These are phyloP conservation scores for Diaporthe helianthi DNA, from an alignment of 2,329 filamentous ascomycete species.

Conservation along the genomic window DNA sequence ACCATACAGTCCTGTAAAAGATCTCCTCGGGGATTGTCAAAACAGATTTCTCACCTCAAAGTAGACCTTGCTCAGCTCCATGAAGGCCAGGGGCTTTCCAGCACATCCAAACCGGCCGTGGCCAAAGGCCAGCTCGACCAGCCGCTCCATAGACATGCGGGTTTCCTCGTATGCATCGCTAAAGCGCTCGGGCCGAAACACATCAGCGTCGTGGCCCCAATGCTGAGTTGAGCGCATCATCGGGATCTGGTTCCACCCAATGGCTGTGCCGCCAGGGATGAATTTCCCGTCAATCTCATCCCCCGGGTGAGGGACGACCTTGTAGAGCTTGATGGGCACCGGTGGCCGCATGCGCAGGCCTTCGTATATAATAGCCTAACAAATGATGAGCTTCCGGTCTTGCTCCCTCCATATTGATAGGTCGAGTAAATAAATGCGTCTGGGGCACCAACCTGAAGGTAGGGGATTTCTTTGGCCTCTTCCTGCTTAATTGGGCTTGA, in stretches of 20 bases:
- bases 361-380: constrained; percentile 23
- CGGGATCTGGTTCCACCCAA: constrained; percentile 34
- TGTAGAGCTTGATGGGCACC: constrained; percentile 29
- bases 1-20: neutral
- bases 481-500: constrained; percentile 22
- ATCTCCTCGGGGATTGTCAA: no score
- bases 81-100: constrained; percentile 51
- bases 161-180: constrained; percentile 49
- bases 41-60: constrained; percentile 44
- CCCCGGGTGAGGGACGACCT: constrained; percentile 41
- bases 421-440: no score
- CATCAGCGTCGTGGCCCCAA: constrained; percentile 60
- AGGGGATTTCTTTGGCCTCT: constrained; percentile 12
- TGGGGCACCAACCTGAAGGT: constrained; percentile 7
- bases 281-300: constrained; percentile 42
- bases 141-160: constrained; percentile 43
- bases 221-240: constrained; percentile 29
- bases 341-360: constrained; percentile 28
- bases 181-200: constrained; percentile 69
- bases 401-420: no score
- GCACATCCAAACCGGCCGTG: constrained; percentile 49
- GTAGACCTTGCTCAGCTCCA: constrained; percentile 52
- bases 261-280: constrained; percentile 42
- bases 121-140: constrained; percentile 49
- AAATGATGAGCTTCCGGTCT: neutral